Evolutionary conservation across 2,329 filamentous ascomycete species (phyloP), one percentile per base, ranked within the genome.

Genomic region (Penicillium sp.): DNA sequence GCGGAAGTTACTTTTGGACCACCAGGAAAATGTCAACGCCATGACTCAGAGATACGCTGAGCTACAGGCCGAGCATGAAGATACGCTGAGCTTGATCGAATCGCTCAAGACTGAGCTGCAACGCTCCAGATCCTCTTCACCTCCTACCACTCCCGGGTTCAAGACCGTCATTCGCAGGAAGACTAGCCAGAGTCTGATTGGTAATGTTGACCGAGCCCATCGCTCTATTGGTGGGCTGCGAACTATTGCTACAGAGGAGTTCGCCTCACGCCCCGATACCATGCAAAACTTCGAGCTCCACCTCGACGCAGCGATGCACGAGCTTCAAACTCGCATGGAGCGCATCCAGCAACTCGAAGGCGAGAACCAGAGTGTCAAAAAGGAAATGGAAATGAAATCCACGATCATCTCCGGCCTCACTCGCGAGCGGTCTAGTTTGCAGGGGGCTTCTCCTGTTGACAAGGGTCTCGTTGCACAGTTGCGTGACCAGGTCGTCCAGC

Each of bases 351-450:
- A 93, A 70, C 83, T 99, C 15, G 95, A 99, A 76, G 88, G 88
- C 6, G 94, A 97, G 69, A 86, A 97, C 60, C 83, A 88, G 29
- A 89, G 88, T 4, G 87, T 93, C 23, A 95, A 92, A 82, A 97
- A 93, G 81, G 95, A 99, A 77, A 96, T 98, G 90, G 95, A 99
- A 74, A 89, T 87, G 65, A 99, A 99, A 85, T 93, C 94, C 83
- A 91, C 92, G 31, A 93, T 99, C 73, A 98, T 99, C 69, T 92
- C 92, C 31, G 95, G 95, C 7, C 83, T 99, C 66, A 96, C 95
- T 3, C 90, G 95, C 58, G 96, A 99, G 78, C 86, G 96, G 62
- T 94, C 92, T 3, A 97, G 93, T 79, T 85, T 97, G 79, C 92
- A 94, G 75, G 86, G 67, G 6, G 83, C 85, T 2, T 90, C 91